These are phyloP conservation scores for Eucalyptus sp. DNA, from an alignment of 345 rosid species.

Conservation along the genomic window DNA sequence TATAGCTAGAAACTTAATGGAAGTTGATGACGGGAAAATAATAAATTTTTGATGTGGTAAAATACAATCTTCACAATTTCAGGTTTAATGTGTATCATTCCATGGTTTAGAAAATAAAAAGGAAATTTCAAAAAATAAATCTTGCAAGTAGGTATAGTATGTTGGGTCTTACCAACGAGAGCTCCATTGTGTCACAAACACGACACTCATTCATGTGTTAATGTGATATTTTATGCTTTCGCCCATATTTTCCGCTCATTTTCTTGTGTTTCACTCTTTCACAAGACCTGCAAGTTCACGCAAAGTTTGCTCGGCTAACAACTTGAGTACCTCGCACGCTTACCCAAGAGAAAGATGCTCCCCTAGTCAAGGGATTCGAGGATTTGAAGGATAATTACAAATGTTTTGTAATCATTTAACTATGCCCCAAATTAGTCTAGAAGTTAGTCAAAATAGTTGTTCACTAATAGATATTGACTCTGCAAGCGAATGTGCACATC, in stretches of 20 bases:
- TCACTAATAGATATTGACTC: too few relatives aligned
- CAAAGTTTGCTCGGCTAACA: rapidly evolving
- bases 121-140: neutral
- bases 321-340: neutral
- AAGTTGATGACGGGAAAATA: rapidly evolving
- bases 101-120: rapidly evolving
- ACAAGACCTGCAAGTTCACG: rapidly evolving
- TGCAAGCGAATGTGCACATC: rapidly evolving
- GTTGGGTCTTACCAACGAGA: too few relatives aligned
- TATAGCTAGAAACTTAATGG: neutral
- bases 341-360: neutral
- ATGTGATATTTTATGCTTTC: too few relatives aligned
- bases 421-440: too few relatives aligned
- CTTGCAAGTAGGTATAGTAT: neutral
- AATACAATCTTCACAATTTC: neutral
- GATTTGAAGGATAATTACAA: too few relatives aligned
- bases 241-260: rapidly evolving
- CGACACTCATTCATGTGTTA: too few relatives aligned
- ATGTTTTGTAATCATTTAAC: too few relatives aligned
- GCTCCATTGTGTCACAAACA: too few relatives aligned
- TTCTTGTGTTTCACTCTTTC: neutral
- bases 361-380: neutral
- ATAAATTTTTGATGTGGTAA: neutral
- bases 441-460: too few relatives aligned
- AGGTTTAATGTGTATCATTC: neutral